Conservation (phyloP, 257 asterid species). For the Leonotis leonurus region DNA sequence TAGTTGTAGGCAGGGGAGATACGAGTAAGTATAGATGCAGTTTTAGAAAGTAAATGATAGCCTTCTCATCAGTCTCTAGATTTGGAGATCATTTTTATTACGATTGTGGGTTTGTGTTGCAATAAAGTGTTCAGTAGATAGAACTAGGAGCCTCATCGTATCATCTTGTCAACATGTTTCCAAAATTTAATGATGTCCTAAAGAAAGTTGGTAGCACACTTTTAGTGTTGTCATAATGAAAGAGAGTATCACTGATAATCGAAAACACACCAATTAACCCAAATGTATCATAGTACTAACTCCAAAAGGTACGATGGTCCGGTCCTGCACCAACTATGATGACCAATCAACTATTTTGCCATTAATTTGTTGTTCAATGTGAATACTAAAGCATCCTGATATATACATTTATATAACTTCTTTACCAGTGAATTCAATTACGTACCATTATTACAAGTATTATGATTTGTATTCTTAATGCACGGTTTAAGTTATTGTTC, state of each 20-base stretch:
- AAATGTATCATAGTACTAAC: too few relatives aligned
- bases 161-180: background rate
- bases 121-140: background rate
- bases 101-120: background rate
- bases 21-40: background rate
- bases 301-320: too few relatives aligned
- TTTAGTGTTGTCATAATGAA: too few relatives aligned
- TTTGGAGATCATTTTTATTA: background rate
- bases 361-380: too few relatives aligned
- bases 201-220: background rate
- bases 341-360: too few relatives aligned
- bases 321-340: too few relatives aligned
- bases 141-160: background rate
- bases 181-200: too few relatives aligned
- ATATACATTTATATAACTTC: too few relatives aligned
- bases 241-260: too few relatives aligned
- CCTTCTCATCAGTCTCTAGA: background rate
- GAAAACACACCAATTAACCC: too few relatives aligned
- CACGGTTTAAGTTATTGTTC: background rate
- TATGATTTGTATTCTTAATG: background rate
- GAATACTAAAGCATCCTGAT: too few relatives aligned
- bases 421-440: too few relatives aligned
- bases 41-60: background rate
- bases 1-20: constrained; percentile 12
- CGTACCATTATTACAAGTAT: constrained; percentile 1